Percentiles rank a stretch among this genome's conserved stretches.
Evolutionary conservation across 371 early-diverging fungal species (phyloP).

Genomic region (Mortierella sp.): DNA sequence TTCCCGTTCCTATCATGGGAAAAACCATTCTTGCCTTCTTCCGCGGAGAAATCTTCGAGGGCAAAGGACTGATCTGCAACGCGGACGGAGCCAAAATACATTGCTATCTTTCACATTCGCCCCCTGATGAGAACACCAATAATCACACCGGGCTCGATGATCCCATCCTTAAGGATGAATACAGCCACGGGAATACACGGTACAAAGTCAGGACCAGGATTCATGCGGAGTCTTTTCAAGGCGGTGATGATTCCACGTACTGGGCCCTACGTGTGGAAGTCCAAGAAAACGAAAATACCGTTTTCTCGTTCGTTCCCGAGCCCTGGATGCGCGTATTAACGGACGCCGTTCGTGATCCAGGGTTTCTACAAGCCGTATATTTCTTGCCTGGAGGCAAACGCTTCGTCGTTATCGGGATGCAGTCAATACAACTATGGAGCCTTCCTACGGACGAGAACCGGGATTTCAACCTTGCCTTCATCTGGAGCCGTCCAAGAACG

Average conservation of each 20-base stretch:
- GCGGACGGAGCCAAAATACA: conserved; percentile 22
- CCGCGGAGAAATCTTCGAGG: conserved; percentile 6
- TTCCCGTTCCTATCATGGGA: conserved; percentile 36
- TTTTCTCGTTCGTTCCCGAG: conserved; percentile 43
- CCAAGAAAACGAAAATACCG: background rate
- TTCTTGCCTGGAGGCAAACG: conserved; percentile 34
- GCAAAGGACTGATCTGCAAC: conserved; percentile 25
- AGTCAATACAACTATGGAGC: conserved; percentile 45
- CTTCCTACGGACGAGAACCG: conserved; percentile 22
- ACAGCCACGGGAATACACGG: background rate
- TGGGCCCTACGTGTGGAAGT: conserved; percentile 47
- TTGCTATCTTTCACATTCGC: conserved; percentile 22
- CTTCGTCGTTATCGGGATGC: conserved; percentile 33
- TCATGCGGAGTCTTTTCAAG: conserved; percentile 26
- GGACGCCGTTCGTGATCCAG: conserved; percentile 17
- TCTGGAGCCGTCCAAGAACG: conserved; percentile 39
- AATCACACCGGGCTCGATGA: no score
- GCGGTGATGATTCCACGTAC: conserved; percentile 35
- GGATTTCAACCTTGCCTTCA: conserved; percentile 29
- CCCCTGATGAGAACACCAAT: conserved; percentile 5
- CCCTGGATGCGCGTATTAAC: conserved; percentile 42
- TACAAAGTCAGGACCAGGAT: conserved; percentile 14
- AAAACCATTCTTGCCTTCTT: conserved; percentile 22
- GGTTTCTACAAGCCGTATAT: conserved; percentile 18
- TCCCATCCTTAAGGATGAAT: background rate